phyloP scores from a whole-genome alignment of 2,329 filamentous ascomycete species.

The Teratosphaeria nubilosa region DNA sequence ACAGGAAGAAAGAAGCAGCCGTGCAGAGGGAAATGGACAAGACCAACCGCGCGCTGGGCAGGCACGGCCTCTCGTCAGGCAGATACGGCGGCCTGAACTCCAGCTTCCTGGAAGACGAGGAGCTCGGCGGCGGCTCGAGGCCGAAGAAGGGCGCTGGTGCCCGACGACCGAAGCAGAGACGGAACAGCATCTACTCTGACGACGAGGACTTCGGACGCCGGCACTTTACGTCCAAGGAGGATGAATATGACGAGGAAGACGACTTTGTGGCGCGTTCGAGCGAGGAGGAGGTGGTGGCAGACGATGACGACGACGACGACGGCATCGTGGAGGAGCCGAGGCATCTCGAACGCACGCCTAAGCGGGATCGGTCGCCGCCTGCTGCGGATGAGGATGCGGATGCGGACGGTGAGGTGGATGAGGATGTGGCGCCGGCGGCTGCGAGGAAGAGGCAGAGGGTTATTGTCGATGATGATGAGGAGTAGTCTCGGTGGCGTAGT shows the following conservation, averaged over 20 bases:
- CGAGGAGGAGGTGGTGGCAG: constrained; percentile 52
- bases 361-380: constrained; percentile 23
- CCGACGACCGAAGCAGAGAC: constrained; percentile 19
- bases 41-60: constrained; percentile 38
- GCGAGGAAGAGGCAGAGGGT: constrained; percentile 35
- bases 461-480: constrained; percentile 39
- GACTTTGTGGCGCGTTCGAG: constrained; percentile 69
- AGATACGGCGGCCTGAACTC: constrained; percentile 50
- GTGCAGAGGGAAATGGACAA: constrained; percentile 54
- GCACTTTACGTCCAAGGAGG: constrained; percentile 50
- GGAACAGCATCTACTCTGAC: constrained; percentile 48
- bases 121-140: constrained; percentile 17
- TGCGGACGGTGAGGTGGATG: constrained; percentile 23
- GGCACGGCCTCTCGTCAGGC: constrained; percentile 36
- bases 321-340: constrained; percentile 29
- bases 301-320: constrained; percentile 45
- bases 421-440: constrained; percentile 16
- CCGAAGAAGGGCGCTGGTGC: constrained; percentile 23
- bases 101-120: constrained; percentile 57
- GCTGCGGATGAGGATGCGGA: constrained; percentile 26
- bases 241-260: constrained; percentile 72
- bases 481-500: constrained; percentile 8
- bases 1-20: constrained; percentile 58
- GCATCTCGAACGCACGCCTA: constrained; percentile 25
- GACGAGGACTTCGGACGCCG: constrained; percentile 68